Conservation (phyloP, 768 basidiomycete species). For the Phlegmacium glaucopus region DNA sequence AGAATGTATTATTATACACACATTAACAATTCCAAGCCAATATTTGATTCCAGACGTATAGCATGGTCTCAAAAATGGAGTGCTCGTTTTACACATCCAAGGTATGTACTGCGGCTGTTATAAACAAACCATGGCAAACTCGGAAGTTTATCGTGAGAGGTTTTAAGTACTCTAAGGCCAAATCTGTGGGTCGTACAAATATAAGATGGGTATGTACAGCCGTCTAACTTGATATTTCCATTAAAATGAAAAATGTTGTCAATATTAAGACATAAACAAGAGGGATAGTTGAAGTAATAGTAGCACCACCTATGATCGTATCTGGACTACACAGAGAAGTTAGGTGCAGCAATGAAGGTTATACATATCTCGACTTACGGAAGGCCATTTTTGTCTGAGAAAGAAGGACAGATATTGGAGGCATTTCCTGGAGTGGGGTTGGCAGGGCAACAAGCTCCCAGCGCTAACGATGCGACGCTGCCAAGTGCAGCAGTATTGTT, state of each 20-base stretch:
- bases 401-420: constrained; percentile 64
- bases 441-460: constrained; percentile 68
- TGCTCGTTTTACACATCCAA: too few relatives aligned
- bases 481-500: constrained; percentile 61
- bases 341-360: neutral
- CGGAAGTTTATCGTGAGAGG: too few relatives aligned
- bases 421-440: constrained; percentile 51
- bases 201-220: constrained; percentile 5
- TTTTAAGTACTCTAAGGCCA: too few relatives aligned
- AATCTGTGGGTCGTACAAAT: neutral
- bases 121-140: too few relatives aligned
- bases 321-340: constrained; percentile 30
- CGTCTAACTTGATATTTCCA: constrained; percentile 6
- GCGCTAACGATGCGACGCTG: constrained; percentile 54
- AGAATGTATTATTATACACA: constrained; percentile 15
- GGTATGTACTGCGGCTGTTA: too few relatives aligned
- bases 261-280: constrained; percentile 5
- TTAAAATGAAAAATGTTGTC: constrained; percentile 7
- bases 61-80: constrained; percentile 13
- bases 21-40: constrained; percentile 7
- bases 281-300: neutral
- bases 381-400: constrained; percentile 61
- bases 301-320: constrained; percentile 22
- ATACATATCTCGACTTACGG: constrained; percentile 42
- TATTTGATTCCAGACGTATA: constrained; percentile 21